Conservation (phyloP, 331 rosid genomes). For the Acacia pycnantha region DNA sequence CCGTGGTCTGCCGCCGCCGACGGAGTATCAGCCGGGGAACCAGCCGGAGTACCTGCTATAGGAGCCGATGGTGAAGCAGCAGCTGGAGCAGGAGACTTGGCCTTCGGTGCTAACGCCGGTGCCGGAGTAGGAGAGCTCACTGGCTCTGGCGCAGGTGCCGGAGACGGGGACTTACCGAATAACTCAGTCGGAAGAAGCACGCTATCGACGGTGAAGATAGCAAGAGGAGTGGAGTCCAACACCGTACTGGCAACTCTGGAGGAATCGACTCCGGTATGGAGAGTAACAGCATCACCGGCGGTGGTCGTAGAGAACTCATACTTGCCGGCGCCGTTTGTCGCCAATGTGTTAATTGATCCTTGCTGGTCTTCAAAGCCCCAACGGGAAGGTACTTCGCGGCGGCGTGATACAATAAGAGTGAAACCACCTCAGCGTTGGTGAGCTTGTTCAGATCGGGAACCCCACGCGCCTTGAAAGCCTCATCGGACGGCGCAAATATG, state of each 20-base stretch:
- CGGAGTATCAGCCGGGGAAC: slow-evolving; percentile 65
- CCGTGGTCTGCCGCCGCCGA: slow-evolving; percentile 43
- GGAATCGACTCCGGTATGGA: slow-evolving; percentile 76
- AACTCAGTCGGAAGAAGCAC: slow-evolving; percentile 73
- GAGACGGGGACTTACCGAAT: slow-evolving; percentile 69
- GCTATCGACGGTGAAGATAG: slow-evolving; percentile 66
- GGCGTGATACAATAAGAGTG: slow-evolving; percentile 79
- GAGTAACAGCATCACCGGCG: slow-evolving; percentile 72
- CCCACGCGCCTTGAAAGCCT: slow-evolving; percentile 75
- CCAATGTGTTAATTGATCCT: slow-evolving; percentile 58
- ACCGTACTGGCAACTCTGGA: slow-evolving; percentile 79
- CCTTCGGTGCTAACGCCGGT: slow-evolving; percentile 46
- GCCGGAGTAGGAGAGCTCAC: slow-evolving; percentile 59
- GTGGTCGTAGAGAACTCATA: slow-evolving; percentile 51
- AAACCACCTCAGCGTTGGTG: slow-evolving; percentile 73
- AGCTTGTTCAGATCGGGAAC: slow-evolving; percentile 90
- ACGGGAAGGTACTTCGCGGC: slow-evolving; percentile 60
- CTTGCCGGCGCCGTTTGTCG: slow-evolving; percentile 78
- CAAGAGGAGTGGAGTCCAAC: slow-evolving; percentile 68
- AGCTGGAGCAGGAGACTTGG: slow-evolving; percentile 59
- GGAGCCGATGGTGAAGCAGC: slow-evolving; percentile 86
- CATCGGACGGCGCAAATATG: slow-evolving; percentile 82
- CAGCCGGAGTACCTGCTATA: slow-evolving; percentile 39
- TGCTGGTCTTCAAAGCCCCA: slow-evolving; percentile 67
- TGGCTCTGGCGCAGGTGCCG: slow-evolving; percentile 67